phyloP scores from a whole-genome alignment of 2,329 filamentous ascomycete genomes.

The Hypomyces perniciosus region DNA sequence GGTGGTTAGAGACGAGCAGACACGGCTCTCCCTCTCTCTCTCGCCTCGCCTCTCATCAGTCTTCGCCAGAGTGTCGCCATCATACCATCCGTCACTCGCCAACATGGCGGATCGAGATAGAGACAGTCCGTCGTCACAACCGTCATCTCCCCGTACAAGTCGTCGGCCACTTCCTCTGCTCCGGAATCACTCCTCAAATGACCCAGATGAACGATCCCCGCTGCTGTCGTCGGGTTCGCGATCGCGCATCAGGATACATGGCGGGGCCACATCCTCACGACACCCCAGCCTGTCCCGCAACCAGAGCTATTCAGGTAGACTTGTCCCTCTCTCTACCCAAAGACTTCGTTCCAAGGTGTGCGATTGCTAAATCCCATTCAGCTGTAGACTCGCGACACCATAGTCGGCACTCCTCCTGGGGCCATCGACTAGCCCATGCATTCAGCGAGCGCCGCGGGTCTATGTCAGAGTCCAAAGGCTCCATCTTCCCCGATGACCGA shows the following conservation, averaged over 20 bases:
- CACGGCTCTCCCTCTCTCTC: neutral
- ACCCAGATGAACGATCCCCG: slow-evolving; percentile 40
- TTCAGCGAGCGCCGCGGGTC: slow-evolving; percentile 46
- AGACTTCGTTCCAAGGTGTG: neutral
- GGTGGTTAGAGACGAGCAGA: too few relatives aligned
- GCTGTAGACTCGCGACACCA: slow-evolving; percentile 41
- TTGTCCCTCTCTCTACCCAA: neutral
- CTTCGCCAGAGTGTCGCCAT: neutral
- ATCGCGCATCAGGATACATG: slow-evolving; percentile 38
- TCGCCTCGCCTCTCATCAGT: neutral
- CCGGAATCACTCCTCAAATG: slow-evolving; percentile 23
- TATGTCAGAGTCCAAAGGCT: slow-evolving; percentile 58
- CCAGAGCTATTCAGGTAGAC: slow-evolving; percentile 40
- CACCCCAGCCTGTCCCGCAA: slow-evolving; percentile 29
- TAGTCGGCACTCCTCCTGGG: slow-evolving; percentile 53
- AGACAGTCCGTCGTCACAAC: slow-evolving; percentile 24
- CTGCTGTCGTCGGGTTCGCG: slow-evolving; percentile 34
- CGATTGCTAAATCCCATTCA: neutral
- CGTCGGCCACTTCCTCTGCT: slow-evolving; percentile 24
- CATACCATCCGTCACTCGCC: neutral
- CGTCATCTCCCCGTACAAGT: slow-evolving; percentile 27
- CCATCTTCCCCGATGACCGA: slow-evolving; percentile 70
- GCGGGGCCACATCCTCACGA: slow-evolving; percentile 23
- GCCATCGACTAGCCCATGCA: slow-evolving; percentile 56
- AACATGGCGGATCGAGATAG: slow-evolving; percentile 27